Base-by-base conservation (phyloP, 306 rosid genomes). In the Quercus rubra region DNA sequence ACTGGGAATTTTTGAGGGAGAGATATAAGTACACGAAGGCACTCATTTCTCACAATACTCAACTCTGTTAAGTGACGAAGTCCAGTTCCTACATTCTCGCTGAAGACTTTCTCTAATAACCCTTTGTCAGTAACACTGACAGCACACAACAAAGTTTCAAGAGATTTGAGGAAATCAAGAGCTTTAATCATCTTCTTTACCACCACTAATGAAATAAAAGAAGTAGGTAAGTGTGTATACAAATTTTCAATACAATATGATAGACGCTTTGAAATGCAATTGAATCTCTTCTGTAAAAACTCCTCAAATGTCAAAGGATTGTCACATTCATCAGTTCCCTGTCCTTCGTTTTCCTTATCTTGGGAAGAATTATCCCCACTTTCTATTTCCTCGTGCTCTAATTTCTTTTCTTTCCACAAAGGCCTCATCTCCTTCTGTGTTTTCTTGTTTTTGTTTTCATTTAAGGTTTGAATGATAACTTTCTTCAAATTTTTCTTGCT, bases 141-240 rank as follows among this genome's bases (percentile, higher is more conserved):
- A 27, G 30, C 33, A 49, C 33, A 23, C 77, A 88, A 8, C 28
- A 64, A 76, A 25, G 11, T 72, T 81, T 74, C 74, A 3, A 79
- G 11, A 23, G 69, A 77, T 11, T 73, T 55, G 18, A 88, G 82
- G 43, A 75, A 83, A 75, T 78, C 80, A 21, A 70, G 76, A 62
- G 83, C 85, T 43, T 9, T n/a, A n/a, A 30, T 31, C 78, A 87
- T 89, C 13, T 71, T 66, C 64, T 70, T 83, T 51, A 28, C 84
- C 59, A n/a, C 52, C 31, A 64, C 62, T 27, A 52, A 6, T 4
- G 90, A 68, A 76, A 88, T 79, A n/a, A 56, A 28, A 71, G 89
- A 83, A 55, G 90, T 86, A 27, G 90, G 93, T 17, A 88, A 77
- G 70, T 90, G 91, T 25, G 77, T 84, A 7, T n/a, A 81, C 76